Conservation (phyloP, 208 protist genomes). For the Phytomonas sp. region DNA sequence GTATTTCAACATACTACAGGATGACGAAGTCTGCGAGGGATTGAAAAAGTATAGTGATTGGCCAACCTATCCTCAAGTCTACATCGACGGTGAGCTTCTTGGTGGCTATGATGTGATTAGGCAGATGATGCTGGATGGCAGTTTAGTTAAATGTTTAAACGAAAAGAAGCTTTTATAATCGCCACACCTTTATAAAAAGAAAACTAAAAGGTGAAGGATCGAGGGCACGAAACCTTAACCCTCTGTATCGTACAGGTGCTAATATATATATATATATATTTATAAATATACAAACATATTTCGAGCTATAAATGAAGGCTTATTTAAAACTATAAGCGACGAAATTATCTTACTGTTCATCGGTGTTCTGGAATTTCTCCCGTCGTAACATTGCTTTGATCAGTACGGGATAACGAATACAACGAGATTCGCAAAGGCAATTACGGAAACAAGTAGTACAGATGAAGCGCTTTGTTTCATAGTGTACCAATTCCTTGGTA, state of each 20-base stretch:
- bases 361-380: background rate
- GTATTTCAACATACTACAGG: conserved; percentile 86
- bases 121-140: conserved; percentile 70
- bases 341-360: background rate
- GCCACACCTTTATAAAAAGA: conserved; percentile 7
- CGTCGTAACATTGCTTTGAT: background rate
- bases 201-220: conserved; percentile 6
- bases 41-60: conserved; percentile 89
- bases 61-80: conserved; percentile 92
- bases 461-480: background rate
- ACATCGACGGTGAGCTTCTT: conserved; percentile 86
- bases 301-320: background rate
- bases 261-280: conserved; percentile 5
- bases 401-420: background rate
- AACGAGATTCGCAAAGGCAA: background rate
- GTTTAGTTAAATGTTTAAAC: conserved; percentile 61
- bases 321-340: background rate
- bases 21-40: conserved; percentile 85
- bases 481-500: background rate
- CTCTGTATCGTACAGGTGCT: background rate
- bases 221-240: background rate
- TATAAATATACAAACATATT: background rate
- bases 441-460: background rate
- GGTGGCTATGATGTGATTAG: conserved; percentile 88
- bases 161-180: conserved; percentile 66